Percentiles rank a stretch among this genome's conserved stretches.
Conservation (phyloP, 345 rosid species). For the Corchorus capsularis region DNA sequence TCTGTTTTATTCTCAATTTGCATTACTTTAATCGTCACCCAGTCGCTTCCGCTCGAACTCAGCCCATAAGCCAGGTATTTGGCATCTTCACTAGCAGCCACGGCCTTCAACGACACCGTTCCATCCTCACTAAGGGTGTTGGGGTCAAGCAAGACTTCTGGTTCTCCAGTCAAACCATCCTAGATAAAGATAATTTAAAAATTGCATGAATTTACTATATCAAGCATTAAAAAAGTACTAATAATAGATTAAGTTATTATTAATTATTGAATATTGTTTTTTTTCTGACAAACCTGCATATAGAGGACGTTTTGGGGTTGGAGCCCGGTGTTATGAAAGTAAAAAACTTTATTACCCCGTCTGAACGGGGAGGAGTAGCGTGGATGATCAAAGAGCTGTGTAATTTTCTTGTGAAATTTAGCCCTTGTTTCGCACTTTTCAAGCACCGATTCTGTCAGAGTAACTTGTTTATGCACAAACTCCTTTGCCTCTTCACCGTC, state of each 20-base stretch:
- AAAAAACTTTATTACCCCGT: slow-evolving; percentile 70
- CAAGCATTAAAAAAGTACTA: neutral
- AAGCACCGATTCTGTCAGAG: slow-evolving; percentile 60
- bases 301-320: slow-evolving; percentile 82
- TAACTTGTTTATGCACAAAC: slow-evolving; percentile 73
- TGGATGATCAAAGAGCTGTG: slow-evolving; percentile 74
- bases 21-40: slow-evolving; percentile 86
- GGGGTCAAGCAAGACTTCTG: slow-evolving; percentile 88
- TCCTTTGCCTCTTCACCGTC: slow-evolving; percentile 77
- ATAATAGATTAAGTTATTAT: neutral
- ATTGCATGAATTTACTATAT: neutral
- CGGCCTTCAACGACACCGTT: slow-evolving; percentile 59
- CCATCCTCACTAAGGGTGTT: slow-evolving; percentile 86
- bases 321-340: slow-evolving; percentile 86
- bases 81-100: slow-evolving; percentile 71
- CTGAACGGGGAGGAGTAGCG: slow-evolving; percentile 70
- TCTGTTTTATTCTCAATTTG: slow-evolving; percentile 57
- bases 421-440: slow-evolving; percentile 58
- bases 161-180: slow-evolving; percentile 74
- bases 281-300: slow-evolving; percentile 51
- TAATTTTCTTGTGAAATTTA: slow-evolving; percentile 62
- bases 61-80: slow-evolving; percentile 78
- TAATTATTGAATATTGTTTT: too few relatives aligned
- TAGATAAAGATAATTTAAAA: slow-evolving; percentile 21
- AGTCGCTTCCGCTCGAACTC: slow-evolving; percentile 91